Evolutionary conservation across 2,329 filamentous ascomycete species (phyloP), one percentile per base, ranked within the genome.

Genomic region (Aureobasidium lini): DNA sequence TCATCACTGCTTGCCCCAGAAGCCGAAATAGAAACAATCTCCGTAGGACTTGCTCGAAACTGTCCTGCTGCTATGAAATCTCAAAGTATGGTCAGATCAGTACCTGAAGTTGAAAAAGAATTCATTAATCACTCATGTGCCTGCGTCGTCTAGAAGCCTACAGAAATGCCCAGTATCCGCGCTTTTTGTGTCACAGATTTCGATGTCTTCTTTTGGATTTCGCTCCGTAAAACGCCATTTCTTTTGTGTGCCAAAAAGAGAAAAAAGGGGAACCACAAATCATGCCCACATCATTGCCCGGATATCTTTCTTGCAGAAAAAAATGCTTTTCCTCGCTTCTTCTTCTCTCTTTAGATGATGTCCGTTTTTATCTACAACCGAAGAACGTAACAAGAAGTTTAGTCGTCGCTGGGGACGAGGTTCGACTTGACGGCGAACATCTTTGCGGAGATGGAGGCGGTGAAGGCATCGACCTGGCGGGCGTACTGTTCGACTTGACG

Each of bases 401-500:
- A 61, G 4, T 61, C 59, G 39, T 83, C 83, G 59, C 80, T 79
- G 16, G 84, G 84, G 64, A 86, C 69, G 61, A 87, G 71, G 69
- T 84, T 86, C 64, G 83, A 84, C 75, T 92, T 87, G 62, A 96
- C 90, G 40, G 92, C 92, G 75, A 99, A 99, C 93, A 99, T 96
- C 85, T 99, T 99, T 65, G 90, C 86, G 64, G 85, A 95, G 67
- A 95, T 88, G 65, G 86, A 87, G 59, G 94, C 91, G 49, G 93
- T 93, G 76, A 97, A 97, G 40, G 90, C 90, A 75, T 99, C 94
- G 61, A 97, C 89, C 79, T 97, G 94, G 78, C 91, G 88, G 71
- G 92, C 90, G 78, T 97, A 99, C 79, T 97, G 93, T 78, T 97
- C 92, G 59, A 96, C 91, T 79, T 99, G 94, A 76, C 91, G 85